Base-by-base conservation (phyloP, 2,329 filamentous ascomycete species). In the Cordyceps cateniannulata region DNA sequence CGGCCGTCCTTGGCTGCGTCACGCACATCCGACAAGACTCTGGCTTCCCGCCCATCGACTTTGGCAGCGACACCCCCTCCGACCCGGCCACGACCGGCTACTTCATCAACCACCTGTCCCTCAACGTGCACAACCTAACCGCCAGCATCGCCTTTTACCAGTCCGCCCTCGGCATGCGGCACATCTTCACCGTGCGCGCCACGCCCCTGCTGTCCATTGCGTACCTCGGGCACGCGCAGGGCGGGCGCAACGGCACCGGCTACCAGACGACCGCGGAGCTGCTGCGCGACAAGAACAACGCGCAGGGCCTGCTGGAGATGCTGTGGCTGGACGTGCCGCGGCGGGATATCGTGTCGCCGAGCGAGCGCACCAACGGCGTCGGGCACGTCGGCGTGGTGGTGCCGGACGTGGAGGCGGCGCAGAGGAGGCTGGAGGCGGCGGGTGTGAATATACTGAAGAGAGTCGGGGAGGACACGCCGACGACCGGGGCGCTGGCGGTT, bases 211-310 rank as follows among this genome's bases (percentile, higher is more conserved):
- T 68, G 55, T 68, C 67, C 25, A 65, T 75, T 62, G 70, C 69
- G 47, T 76, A 75, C 64, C 67, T 76, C 65, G 71, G 67, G 44
- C 70, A 75, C 61, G 65, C 68, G 29, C 70, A 72, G 45, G 74
- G 72, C 56, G 73, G 74, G n/a, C 66, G 67, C 48, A 75, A 74
- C 62, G 74, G 74, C 24, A 72, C 69, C 5, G 73, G 70, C 12
- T 75, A 69, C 59, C 73, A 75, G 64, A 73, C 70, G 2, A 67
- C 10, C 68, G 20, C 65, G 57, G 72, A 75, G 62, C 64, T 75
- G 48, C 55, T 63, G 22, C 65, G 68, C 8, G 66, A 73, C 45
- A 75, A 75, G 68, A 73, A 70, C 63, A 73, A 73, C 54, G 62
- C 64, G 10, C 66, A 66, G 29, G 72, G 72, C 2, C 59, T 75